Base-by-base conservation (phyloP, 2,329 filamentous ascomycete species). In the Davidsoniella virescens region DNA sequence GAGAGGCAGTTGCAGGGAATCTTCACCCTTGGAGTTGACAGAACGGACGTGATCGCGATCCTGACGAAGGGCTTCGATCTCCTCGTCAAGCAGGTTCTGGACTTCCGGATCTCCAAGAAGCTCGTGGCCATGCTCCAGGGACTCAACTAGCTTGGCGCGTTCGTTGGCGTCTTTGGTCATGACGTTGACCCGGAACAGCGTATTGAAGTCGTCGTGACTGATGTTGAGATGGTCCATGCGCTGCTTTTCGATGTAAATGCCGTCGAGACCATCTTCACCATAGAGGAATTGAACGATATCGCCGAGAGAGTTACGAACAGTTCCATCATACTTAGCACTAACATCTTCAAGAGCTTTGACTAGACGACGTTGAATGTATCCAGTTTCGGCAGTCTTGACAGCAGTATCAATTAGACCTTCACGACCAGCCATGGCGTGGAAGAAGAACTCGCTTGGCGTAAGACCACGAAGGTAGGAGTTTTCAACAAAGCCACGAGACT, bases 361-460 rank as follows among this genome's bases (percentile, higher is more conserved):
- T 43, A 98, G 76, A 72, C 93, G 87, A 68, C 92, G 86, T 67
- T 98, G 93, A 57, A 98, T 98, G 65, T 98, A 98, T 68, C 92
- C 92, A 52, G 93, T 98, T 67, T 98, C 93, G 17, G 92, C 92
- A 56, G 92, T 98, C 76, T 98, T 98, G 68, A 98, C 93, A 57
- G 92, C 92, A 48, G 92, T 98, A 75, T 98, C 92, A 59, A 98
- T 98, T 50, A 98, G 75, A 94, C 92, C 92, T 69, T 98, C 92
- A 71, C 92, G 81, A 87, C 92, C 92, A 73, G 92, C 92, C 92
- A 98, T 98, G 62, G 92, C 92, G 76, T 98, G 92, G 75, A 98
- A 98, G 71, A 95, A 98, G 69, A 98, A 98, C 59, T 98, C 92
- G 1, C 85, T 82, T 0, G 92, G 92, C 0, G 93, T 98, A 53